Conservation (phyloP, 495 filamentous ascomycete species). For the Aspergillus avenaceus region DNA sequence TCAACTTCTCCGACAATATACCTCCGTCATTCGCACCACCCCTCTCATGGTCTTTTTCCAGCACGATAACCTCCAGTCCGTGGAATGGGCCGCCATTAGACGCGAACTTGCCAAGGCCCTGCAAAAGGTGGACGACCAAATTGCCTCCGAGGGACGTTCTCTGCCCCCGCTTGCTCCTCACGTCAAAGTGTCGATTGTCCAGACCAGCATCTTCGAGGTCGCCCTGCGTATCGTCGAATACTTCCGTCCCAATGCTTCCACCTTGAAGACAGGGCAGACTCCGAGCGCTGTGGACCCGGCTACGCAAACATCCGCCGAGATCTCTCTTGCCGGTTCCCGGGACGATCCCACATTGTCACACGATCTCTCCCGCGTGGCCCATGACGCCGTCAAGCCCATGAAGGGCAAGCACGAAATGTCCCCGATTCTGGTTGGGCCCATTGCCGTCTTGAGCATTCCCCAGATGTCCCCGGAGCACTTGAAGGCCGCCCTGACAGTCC, state of each 20-base stretch:
- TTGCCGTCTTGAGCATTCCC: slow-evolving; percentile 78
- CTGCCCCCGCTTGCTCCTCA: slow-evolving; percentile 43
- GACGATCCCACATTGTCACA: slow-evolving; percentile 61
- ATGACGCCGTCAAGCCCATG: slow-evolving; percentile 51
- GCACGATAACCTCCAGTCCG: slow-evolving; percentile 88
- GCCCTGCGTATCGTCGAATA: slow-evolving; percentile 84
- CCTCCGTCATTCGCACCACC: slow-evolving; percentile 82
- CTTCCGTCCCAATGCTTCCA: slow-evolving; percentile 57
- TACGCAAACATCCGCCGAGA: slow-evolving; percentile 39
- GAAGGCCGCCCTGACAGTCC: slow-evolving; percentile 68
- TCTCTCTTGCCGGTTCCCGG: slow-evolving; percentile 25
- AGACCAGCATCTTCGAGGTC: slow-evolving; percentile 82
- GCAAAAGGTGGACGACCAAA: slow-evolving; percentile 58
- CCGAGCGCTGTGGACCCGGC: slow-evolving; percentile 40
- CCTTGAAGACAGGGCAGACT: slow-evolving; percentile 20
- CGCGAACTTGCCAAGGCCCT: slow-evolving; percentile 74
- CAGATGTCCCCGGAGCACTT: slow-evolving; percentile 77
- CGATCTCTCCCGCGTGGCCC: slow-evolving; percentile 67
- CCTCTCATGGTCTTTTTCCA: slow-evolving; percentile 91
- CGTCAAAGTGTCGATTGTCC: slow-evolving; percentile 75
- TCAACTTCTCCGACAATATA: slow-evolving; percentile 92
- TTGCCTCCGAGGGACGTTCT: slow-evolving; percentile 41
- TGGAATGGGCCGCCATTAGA: slow-evolving; percentile 82
- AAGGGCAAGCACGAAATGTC: slow-evolving; percentile 60
- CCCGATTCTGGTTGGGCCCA: slow-evolving; percentile 75